phyloP scores from a whole-genome alignment of 495 filamentous ascomycete genomes.

The Aspergillus diversus region DNA sequence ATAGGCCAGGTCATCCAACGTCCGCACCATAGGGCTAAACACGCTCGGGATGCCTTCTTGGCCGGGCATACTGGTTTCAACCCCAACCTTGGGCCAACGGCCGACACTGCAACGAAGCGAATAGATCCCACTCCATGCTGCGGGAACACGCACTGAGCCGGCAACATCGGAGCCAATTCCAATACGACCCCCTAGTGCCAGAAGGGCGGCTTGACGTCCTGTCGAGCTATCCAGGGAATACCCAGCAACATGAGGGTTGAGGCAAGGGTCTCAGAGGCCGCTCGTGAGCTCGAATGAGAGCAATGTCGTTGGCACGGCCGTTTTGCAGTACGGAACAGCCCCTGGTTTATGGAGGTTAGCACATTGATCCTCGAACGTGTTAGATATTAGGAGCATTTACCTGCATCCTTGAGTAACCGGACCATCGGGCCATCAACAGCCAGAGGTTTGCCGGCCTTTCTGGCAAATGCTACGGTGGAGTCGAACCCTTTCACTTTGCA shows the following conservation, averaged over 20 bases:
- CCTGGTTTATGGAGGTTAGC: no score
- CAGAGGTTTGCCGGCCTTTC: constrained; percentile 67
- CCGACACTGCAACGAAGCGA: constrained; percentile 91
- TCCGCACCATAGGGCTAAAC: constrained; percentile 92
- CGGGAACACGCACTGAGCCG: constrained; percentile 85
- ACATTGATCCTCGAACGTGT: no score
- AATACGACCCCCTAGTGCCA: constrained; percentile 85
- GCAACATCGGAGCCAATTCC: constrained; percentile 95
- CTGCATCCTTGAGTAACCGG: constrained; percentile 67
- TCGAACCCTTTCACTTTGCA: constrained; percentile 87
- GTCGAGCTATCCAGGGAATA: constrained; percentile 94
- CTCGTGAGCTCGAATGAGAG: constrained; percentile 92
- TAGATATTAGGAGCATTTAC: no score
- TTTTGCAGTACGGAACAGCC: constrained; percentile 98
- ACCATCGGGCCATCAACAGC: constrained; percentile 74
- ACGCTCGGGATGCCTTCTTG: constrained; percentile 91
- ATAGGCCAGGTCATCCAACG: constrained; percentile 81
- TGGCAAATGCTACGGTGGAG: constrained; percentile 79
- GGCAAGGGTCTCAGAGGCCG: constrained; percentile 81
- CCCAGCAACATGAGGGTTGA: constrained; percentile 78
- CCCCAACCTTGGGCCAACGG: constrained; percentile 89
- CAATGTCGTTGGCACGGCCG: constrained; percentile 88
- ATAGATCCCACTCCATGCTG: constrained; percentile 91
- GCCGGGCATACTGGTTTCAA: constrained; percentile 87
- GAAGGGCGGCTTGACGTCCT: constrained; percentile 83